Evolutionary conservation across 202 grass and related monocot species (phyloP).

Genomic region (Digitaria exilis): DNA sequence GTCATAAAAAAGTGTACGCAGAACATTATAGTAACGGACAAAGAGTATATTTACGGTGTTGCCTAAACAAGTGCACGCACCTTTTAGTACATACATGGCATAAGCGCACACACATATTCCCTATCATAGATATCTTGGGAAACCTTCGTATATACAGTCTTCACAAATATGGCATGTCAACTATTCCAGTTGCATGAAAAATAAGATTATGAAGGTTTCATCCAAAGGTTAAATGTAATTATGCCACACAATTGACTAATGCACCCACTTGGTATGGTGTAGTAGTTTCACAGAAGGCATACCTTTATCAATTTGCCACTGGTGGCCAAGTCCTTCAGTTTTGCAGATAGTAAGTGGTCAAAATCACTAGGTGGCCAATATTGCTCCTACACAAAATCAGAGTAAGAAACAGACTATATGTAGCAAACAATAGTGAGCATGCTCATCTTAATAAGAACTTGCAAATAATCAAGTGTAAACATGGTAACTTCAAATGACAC

Average conservation of each 20-base stretch:
- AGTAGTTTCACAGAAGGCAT: slow-evolving; percentile 7
- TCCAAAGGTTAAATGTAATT: neutral
- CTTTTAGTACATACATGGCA: neutral
- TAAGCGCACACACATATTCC: neutral
- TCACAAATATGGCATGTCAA: slow-evolving; percentile 25
- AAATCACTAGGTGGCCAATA: slow-evolving; percentile 66
- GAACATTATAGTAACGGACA: neutral
- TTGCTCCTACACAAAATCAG: slow-evolving; percentile 56
- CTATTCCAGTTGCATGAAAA: slow-evolving; percentile 24
- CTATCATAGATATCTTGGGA: slow-evolving; percentile 18
- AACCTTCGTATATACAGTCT: slow-evolving; percentile 24
- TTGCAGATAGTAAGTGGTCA: slow-evolving; percentile 64
- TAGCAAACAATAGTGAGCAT: slow-evolving; percentile 18
- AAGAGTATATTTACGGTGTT: neutral
- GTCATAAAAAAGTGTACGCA: neutral
- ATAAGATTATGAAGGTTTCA: neutral
- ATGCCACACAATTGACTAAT: neutral
- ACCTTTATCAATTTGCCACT: slow-evolving; percentile 79
- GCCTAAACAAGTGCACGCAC: slow-evolving; percentile 7
- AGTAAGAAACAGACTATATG: slow-evolving; percentile 29
- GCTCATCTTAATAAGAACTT: neutral
- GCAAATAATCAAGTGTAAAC: slow-evolving; percentile 23
- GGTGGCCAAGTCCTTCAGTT: slow-evolving; percentile 67
- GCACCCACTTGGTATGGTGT: neutral
- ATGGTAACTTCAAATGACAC: neutral